Percentiles rank a stretch among this genome's conserved stretches.
These are phyloP conservation scores for Podaxis rugospora DNA, from an alignment of 768 basidiomycete species.

Conservation along the genomic window DNA sequence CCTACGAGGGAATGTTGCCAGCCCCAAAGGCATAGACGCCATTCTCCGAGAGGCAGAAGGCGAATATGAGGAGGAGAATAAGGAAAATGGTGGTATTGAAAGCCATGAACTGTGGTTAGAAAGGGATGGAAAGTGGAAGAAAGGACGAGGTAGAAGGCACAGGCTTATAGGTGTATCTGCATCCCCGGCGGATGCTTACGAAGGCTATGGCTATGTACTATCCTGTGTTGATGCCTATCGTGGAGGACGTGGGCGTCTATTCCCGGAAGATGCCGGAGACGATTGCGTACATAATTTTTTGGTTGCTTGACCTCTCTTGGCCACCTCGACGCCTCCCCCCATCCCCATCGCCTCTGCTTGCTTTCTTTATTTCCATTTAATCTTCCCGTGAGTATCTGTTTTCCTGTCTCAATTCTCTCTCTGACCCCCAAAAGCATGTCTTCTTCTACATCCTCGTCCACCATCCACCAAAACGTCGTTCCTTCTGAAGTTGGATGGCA, in stretches of 20 bases:
- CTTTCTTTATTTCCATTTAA: slow-evolving; percentile 21
- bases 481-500: slow-evolving; percentile 98
- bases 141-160: background rate
- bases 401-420: slow-evolving; percentile 15
- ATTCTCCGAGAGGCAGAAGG: slow-evolving; percentile 51
- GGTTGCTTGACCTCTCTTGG: slow-evolving; percentile 10
- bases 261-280: slow-evolving; percentile 15
- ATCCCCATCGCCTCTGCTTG: slow-evolving; percentile 11
- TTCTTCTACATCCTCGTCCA: slow-evolving; percentile 32
- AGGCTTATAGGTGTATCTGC: background rate
- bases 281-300: slow-evolving; percentile 14
- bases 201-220: background rate
- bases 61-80: slow-evolving; percentile 44
- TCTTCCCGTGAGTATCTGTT: slow-evolving; percentile 28
- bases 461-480: slow-evolving; percentile 61
- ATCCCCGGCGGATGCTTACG: background rate
- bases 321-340: slow-evolving; percentile 10
- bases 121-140: background rate
- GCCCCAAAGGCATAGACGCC: slow-evolving; percentile 75
- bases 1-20: slow-evolving; percentile 79
- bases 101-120: slow-evolving; percentile 19
- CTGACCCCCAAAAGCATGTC: slow-evolving; percentile 26
- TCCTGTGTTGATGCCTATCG: background rate
- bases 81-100: slow-evolving; percentile 36
- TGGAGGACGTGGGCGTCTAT: background rate